Evolutionary conservation across 805 yeast genomes (phyloP).

Genomic region (Maudiozyma pseudohumilis): DNA sequence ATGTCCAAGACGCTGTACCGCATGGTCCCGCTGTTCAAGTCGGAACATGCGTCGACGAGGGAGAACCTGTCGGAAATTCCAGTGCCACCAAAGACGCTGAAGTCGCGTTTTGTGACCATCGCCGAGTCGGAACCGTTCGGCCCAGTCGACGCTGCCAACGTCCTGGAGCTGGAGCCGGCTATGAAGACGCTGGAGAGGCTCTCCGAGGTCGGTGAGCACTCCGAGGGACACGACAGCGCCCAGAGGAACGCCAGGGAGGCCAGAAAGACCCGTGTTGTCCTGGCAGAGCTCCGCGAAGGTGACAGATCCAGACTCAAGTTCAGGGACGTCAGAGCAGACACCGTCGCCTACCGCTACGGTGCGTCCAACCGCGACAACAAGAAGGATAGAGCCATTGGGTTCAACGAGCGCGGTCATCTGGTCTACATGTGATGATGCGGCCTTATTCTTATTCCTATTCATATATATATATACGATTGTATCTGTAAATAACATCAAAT

Average conservation of each 20-base stretch:
- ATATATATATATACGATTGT: conserved; percentile 1
- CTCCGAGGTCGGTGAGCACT: conserved; percentile 46
- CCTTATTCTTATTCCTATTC: background rate
- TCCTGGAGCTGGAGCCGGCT: conserved; percentile 82
- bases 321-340: conserved; percentile 67
- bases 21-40: conserved; percentile 69
- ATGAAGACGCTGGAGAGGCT: conserved; percentile 62
- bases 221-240: conserved; percentile 33
- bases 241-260: conserved; percentile 13
- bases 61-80: conserved; percentile 94
- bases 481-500: too few species aligned
- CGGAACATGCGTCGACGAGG: conserved; percentile 27
- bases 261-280: conserved; percentile 31
- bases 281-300: conserved; percentile 54
- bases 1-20: conserved; percentile 57
- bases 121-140: conserved; percentile 95
- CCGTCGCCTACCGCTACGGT: conserved; percentile 88
- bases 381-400: conserved; percentile 69
- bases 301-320: conserved; percentile 69
- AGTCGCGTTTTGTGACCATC: conserved; percentile 75
- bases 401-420: conserved; percentile 56
- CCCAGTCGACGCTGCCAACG: conserved; percentile 86
- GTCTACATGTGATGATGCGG: conserved; percentile 17
- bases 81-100: conserved; percentile 69
- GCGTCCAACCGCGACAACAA: conserved; percentile 80